These are phyloP conservation scores for Talaromyces sp. DNA, from an alignment of 2,329 filamentous ascomycete species.

Conservation along the genomic window DNA sequence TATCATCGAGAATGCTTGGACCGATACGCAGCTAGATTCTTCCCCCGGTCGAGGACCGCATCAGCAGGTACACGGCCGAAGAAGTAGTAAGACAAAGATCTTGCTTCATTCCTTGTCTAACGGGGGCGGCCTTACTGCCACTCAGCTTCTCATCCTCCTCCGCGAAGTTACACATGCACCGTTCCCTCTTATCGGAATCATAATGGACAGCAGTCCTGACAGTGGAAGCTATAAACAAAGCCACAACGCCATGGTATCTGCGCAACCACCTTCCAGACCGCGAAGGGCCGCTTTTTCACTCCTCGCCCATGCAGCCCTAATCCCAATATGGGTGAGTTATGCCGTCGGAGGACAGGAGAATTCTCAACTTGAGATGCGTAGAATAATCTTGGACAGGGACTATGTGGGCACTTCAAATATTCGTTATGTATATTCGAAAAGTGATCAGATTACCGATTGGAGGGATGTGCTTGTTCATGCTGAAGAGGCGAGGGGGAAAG, in stretches of 20 bases:
- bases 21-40: background rate
- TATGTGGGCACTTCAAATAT: slow-evolving; percentile 2
- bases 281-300: background rate
- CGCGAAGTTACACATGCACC: slow-evolving; percentile 14
- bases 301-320: background rate
- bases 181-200: slow-evolving; percentile 19
- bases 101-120: slow-evolving; percentile 32
- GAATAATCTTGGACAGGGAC: slow-evolving; percentile 1
- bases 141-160: slow-evolving; percentile 19
- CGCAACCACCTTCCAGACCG: background rate
- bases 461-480: slow-evolving; percentile 9
- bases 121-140: slow-evolving; percentile 26
- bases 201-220: slow-evolving; percentile 26
- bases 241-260: slow-evolving; percentile 15
- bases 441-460: slow-evolving; percentile 6
- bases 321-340: slow-evolving; percentile 4
- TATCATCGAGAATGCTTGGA: slow-evolving; percentile 2
- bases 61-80: background rate
- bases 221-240: slow-evolving; percentile 16
- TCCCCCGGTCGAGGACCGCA: background rate
- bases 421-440: slow-evolving; percentile 8
- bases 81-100: slow-evolving; percentile 9
- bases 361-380: slow-evolving; percentile 6
- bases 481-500: slow-evolving; percentile 4
- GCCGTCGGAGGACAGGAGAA: background rate